Conservation (phyloP, 1,284 basidiomycete genomes). For the Apiotrichum akiyoshidainum region DNA sequence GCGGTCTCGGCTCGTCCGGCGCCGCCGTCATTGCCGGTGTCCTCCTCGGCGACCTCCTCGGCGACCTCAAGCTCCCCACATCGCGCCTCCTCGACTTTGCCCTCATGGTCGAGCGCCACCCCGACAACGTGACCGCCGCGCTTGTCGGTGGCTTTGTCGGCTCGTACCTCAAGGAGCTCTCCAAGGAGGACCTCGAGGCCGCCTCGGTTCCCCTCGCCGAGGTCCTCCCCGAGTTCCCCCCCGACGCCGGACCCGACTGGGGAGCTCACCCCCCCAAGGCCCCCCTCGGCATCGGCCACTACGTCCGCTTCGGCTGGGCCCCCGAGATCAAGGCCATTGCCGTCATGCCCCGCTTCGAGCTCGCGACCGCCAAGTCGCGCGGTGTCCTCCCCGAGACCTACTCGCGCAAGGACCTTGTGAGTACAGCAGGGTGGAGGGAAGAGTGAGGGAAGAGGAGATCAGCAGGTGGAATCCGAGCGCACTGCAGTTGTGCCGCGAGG, state of each 20-base stretch:
- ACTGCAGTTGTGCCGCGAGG: too few species aligned
- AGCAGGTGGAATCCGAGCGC: too few species aligned
- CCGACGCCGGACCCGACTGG: slow-evolving; percentile 87
- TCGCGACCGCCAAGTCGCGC: slow-evolving; percentile 92
- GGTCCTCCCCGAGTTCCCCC: slow-evolving; percentile 93
- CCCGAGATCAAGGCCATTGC: slow-evolving; percentile 85
- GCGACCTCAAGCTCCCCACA: slow-evolving; percentile 65
- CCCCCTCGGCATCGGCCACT: slow-evolving; percentile 89
- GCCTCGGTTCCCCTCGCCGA: slow-evolving; percentile 91
- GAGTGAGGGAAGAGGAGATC: neutral
- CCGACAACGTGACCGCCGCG: slow-evolving; percentile 98
- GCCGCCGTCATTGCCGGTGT: slow-evolving; percentile 97
- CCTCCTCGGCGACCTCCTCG: slow-evolving; percentile 80
- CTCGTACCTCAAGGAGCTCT: slow-evolving; percentile 85
- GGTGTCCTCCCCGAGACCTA: slow-evolving; percentile 81
- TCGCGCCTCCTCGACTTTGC: slow-evolving; percentile 89
- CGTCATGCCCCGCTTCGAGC: slow-evolving; percentile 92
- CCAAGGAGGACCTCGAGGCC: slow-evolving; percentile 65
- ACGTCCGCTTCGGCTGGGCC: slow-evolving; percentile 86
- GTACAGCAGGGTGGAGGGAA: slow-evolving; percentile 41
- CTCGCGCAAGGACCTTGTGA: slow-evolving; percentile 83
- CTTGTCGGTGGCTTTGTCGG: slow-evolving; percentile 98
- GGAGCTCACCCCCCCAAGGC: slow-evolving; percentile 82
- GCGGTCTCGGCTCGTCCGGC: slow-evolving; percentile 94
- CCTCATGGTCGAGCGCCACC: slow-evolving; percentile 98